Evolutionary conservation across 768 basidiomycete species (phyloP).

Genomic region (Trametes elegans): DNA sequence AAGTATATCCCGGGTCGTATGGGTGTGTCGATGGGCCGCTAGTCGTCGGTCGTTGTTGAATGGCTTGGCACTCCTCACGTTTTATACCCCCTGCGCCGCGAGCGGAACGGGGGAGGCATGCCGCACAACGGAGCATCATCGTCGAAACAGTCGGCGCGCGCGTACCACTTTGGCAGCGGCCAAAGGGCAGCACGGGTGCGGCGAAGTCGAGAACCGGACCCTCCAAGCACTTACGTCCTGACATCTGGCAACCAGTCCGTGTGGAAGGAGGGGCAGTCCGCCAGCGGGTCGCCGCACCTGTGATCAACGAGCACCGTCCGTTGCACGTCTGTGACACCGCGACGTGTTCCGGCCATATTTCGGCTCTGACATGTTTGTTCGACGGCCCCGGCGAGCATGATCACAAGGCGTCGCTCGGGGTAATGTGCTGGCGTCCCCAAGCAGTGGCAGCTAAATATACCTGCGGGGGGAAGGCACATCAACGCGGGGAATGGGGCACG

Average conservation of each 20-base stretch:
- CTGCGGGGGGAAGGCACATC: background rate
- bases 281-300: background rate
- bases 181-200: background rate
- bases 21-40: too few relatives aligned
- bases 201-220: constrained; percentile 1
- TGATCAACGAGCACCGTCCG: background rate
- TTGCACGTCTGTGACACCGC: background rate
- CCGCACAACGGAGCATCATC: constrained; percentile 11
- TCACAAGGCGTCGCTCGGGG: constrained; percentile 8
- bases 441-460: constrained; percentile 5
- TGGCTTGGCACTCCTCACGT: constrained; percentile 1
- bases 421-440: constrained; percentile 14
- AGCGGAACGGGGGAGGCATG: background rate
- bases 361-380: background rate
- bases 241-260: constrained; percentile 4
- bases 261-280: background rate
- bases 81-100: constrained; percentile 9
- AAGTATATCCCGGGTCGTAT: background rate
- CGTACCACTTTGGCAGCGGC: background rate
- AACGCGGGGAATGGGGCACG: background rate
- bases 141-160: constrained; percentile 10
- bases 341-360: constrained; percentile 9
- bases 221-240: background rate
- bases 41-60: constrained; percentile 12
- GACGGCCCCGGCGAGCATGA: background rate